Evolutionary conservation across 768 basidiomycete species (phyloP), one percentile per base, ranked within the genome.

Genomic region (Epithele typhae): DNA sequence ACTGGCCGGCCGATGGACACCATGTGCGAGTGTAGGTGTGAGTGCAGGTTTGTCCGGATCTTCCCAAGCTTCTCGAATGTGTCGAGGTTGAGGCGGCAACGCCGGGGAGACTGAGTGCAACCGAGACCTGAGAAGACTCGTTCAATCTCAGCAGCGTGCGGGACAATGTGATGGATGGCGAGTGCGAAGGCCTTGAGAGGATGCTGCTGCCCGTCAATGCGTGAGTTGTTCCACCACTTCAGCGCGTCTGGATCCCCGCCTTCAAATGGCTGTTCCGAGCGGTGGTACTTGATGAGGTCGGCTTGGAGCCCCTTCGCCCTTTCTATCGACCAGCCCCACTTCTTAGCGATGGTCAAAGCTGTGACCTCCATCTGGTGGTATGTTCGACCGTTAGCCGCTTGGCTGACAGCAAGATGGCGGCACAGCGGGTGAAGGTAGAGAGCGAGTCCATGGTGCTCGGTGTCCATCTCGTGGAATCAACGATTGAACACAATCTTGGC

Each of bases 371-470:
- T 58, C 34, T 5, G 12, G 12, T 60, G 33, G 35, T 64, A 46
- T 0, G 56, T 40, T 8, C 49, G 56, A 0, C 52, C 56, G 37
- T 59, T 56, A 0, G 44, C 45, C 0, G 46, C 53, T 18, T 61
- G 37, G 0, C 53, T 60, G 21, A 66, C 60, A 3, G 69, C 65
- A 25, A 72, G 66, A 46, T 60, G 63, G 22, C 58, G 51, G 48
- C 66, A 71, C 22, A 65, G 45, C 3, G 64, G 67, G 43, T 69
- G 68, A 4, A 70, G 58, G 43, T 62, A 70, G 0, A 72, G 54
- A 0, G 65, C 57, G 21, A 70, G 59, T n/a, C n/a, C n/a, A n/a
- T n/a, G n/a, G n/a, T n/a, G n/a, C n/a, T n/a, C n/a, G n/a, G n/a
- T n/a, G n/a, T n/a, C n/a, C n/a, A n/a, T n/a, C n/a, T n/a, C n/a